These are phyloP conservation scores for Acanthamoeba sp. DNA, from an alignment of 208 protist species.

Conservation along the genomic window DNA sequence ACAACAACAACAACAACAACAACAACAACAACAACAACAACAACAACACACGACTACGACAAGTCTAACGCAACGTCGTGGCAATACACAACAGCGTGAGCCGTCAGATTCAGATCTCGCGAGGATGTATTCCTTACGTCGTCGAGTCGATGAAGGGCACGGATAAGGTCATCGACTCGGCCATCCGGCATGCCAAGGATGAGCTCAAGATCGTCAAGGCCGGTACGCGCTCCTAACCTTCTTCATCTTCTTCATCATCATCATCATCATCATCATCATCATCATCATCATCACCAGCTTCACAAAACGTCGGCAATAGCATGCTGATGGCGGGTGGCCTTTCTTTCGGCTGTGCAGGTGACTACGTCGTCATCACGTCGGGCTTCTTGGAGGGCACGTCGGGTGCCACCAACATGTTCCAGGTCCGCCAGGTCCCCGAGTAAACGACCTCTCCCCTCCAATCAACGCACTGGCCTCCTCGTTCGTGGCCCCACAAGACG, in stretches of 20 bases:
- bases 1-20: no score
- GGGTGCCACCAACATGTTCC: slow-evolving; percentile 81
- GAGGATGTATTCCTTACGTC: slow-evolving; percentile 78
- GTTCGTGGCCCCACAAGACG: no score
- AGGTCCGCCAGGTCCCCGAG: slow-evolving; percentile 68
- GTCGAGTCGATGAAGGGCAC: slow-evolving; percentile 78
- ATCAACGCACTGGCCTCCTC: no score
- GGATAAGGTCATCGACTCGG: slow-evolving; percentile 82
- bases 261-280: no score
- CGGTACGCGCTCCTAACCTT: not conserved
- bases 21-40: no score
- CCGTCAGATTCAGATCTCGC: slow-evolving; percentile 74
- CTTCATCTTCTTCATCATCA: not conserved
- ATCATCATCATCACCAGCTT: no score
- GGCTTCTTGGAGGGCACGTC: slow-evolving; percentile 80
- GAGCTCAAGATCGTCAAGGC: slow-evolving; percentile 73
- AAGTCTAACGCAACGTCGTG: no score
- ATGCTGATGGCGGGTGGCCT: not conserved
- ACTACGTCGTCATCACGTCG: slow-evolving; percentile 81
- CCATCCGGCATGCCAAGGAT: slow-evolving; percentile 83
- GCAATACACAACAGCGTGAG: slow-evolving; percentile 32
- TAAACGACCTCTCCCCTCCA: not conserved
- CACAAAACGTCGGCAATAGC: no score
- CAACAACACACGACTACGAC: no score
- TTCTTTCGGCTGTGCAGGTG: not conserved